A percentile compares a stretch with the other conserved stretches of the same genome.
phyloP scores from a whole-genome alignment of 768 basidiomycete species.

The Cyclocybe cylindracea region DNA sequence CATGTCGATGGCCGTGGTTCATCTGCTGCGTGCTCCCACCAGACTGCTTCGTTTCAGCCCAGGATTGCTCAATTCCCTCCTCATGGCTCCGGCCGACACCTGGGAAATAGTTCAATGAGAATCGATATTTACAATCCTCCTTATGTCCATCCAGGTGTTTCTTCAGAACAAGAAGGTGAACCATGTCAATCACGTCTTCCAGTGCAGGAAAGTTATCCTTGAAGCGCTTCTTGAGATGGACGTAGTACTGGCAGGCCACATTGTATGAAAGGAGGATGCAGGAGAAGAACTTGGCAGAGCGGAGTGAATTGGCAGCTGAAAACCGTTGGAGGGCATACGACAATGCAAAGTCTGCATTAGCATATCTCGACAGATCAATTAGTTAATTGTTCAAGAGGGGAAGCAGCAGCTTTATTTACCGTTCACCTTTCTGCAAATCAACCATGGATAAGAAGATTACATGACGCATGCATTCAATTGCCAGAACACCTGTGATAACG shows the following conservation, averaged over 20 bases:
- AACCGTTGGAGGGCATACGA: not conserved
- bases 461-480: constrained; percentile 18
- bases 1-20: constrained; percentile 19
- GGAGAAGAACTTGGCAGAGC: not conserved
- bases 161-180: constrained; percentile 14
- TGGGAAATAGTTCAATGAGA: constrained; percentile 15
- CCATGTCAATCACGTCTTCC: not conserved
- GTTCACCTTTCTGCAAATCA: constrained; percentile 19
- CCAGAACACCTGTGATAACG: constrained; percentile 19
- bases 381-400: not conserved
- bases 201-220: constrained; percentile 10
- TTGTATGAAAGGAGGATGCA: constrained; percentile 12
- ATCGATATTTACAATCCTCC: constrained; percentile 17
- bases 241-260: constrained; percentile 15
- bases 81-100: constrained; percentile 23
- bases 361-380: constrained; percentile 6
- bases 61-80: constrained; percentile 19
- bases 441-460: constrained; percentile 12
- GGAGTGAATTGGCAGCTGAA: not conserved
- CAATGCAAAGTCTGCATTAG: constrained; percentile 10
- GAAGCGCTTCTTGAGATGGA: constrained; percentile 11
- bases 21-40: constrained; percentile 20
- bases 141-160: constrained; percentile 21
- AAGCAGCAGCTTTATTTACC: constrained; percentile 4
- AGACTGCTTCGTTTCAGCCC: constrained; percentile 18